Percentiles rank a stretch among this genome's conserved stretches.
Conservation (phyloP, 73 alveolate species). For the Symbiodinium pilosum region DNA sequence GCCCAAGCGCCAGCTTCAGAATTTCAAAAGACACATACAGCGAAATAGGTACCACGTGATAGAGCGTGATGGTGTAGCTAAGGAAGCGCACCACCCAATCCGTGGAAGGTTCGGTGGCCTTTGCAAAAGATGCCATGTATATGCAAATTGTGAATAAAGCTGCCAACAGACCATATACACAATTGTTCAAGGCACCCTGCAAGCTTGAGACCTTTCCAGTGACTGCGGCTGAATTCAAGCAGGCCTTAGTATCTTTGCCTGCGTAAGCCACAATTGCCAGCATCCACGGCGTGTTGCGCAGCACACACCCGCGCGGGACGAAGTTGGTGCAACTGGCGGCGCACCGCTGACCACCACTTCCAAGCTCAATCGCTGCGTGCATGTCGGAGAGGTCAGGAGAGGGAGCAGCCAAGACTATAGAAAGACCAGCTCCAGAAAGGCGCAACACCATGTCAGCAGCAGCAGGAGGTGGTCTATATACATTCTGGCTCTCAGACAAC, state of each 20-base stretch:
- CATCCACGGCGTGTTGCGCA: constrained; percentile 60
- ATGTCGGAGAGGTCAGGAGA: constrained; percentile 46
- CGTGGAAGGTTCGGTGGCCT: background rate
- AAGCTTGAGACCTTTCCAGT: constrained; percentile 36
- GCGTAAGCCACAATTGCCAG: constrained; percentile 31
- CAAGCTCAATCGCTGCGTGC: constrained; percentile 4
- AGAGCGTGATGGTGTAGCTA: constrained; percentile 32
- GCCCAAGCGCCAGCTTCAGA: constrained; percentile 41
- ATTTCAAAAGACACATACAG: constrained; percentile 50
- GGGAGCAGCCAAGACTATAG: background rate
- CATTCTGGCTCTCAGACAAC: background rate
- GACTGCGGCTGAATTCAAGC: constrained; percentile 27
- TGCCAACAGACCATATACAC: constrained; percentile 30
- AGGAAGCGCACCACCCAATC: constrained; percentile 56
- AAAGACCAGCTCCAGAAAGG: background rate
- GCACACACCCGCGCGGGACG: constrained; percentile 52
- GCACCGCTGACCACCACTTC: background rate
- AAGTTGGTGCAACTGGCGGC: constrained; percentile 21
- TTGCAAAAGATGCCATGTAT: constrained; percentile 50
- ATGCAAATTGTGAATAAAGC: background rate
- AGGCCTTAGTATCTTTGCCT: constrained; percentile 21
- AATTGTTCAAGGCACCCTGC: constrained; percentile 10
- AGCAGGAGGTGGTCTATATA: background rate
- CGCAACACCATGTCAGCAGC: background rate
- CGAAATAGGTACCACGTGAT: constrained; percentile 48